Conservation (phyloP, 2,329 filamentous ascomycete genomes). For the Scleromitrula shiraiana region DNA sequence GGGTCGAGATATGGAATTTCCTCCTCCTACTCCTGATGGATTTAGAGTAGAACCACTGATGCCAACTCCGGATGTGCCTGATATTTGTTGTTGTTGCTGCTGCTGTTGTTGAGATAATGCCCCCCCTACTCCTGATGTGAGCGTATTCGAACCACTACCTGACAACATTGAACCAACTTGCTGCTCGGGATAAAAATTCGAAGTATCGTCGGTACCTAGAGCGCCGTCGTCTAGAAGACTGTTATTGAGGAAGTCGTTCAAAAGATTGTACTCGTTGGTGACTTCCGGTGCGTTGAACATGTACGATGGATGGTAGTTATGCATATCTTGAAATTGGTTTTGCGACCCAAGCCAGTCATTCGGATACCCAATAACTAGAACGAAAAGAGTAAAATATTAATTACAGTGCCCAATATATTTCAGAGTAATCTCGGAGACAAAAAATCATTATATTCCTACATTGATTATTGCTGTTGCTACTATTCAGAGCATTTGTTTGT, state of each 20-base stretch:
- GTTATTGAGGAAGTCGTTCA: slow-evolving; percentile 93
- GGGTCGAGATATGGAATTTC: slow-evolving; percentile 52
- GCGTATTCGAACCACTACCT: slow-evolving; percentile 39
- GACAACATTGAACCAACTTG: slow-evolving; percentile 40
- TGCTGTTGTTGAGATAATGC: too few species aligned
- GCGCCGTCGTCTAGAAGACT: slow-evolving; percentile 80
- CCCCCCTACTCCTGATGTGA: slow-evolving; percentile 20
- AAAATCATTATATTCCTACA: slow-evolving; percentile 44
- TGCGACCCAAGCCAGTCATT: slow-evolving; percentile 70
- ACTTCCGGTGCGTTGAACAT: slow-evolving; percentile 94
- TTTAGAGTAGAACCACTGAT: slow-evolving; percentile 22
- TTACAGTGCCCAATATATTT: slow-evolving; percentile 18
- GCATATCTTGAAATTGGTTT: slow-evolving; percentile 88
- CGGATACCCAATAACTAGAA: slow-evolving; percentile 65
- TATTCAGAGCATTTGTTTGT: slow-evolving; percentile 52
- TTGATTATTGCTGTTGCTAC: slow-evolving; percentile 61
- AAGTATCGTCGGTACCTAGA: slow-evolving; percentile 59
- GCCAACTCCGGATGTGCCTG: slow-evolving; percentile 8
- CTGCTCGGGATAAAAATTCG: slow-evolving; percentile 53
- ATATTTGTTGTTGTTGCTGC: slow-evolving; percentile 32
- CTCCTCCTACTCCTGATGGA: too few species aligned
- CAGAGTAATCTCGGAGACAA: slow-evolving; percentile 22
- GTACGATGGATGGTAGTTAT: slow-evolving; percentile 86
- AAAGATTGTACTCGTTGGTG: slow-evolving; percentile 90
- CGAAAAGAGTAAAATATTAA: slow-evolving; percentile 41